These are phyloP conservation scores for Pyrenochaeta sp. DNA, from an alignment of 2,329 filamentous ascomycete species.

Conservation along the genomic window DNA sequence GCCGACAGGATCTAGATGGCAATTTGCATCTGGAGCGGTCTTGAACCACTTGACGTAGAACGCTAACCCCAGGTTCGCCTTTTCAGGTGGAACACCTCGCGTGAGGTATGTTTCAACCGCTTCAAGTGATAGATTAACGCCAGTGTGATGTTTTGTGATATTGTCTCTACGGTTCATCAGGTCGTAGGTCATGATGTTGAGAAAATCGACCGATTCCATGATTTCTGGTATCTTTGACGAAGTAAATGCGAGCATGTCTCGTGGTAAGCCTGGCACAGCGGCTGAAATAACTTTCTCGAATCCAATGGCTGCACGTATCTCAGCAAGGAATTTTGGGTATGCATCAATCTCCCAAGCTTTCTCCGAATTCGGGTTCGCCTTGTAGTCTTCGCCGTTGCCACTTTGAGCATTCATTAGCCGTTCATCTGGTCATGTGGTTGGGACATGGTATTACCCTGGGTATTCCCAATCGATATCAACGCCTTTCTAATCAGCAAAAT, in stretches of 20 bases:
- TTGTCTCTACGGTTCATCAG: conserved; percentile 73
- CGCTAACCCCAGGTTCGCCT: conserved; percentile 70
- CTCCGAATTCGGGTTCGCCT: conserved; percentile 63
- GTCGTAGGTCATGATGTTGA: conserved; percentile 77
- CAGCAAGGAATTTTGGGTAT: conserved; percentile 68
- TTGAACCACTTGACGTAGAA: conserved; percentile 74
- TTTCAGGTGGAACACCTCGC: conserved; percentile 61
- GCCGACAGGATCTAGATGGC: conserved; percentile 59
- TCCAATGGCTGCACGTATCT: conserved; percentile 66
- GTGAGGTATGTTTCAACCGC: conserved; percentile 66
- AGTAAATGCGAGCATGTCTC: conserved; percentile 73
- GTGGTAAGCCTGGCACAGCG: conserved; percentile 68
- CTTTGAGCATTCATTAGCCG: conserved; percentile 24
- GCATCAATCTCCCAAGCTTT: conserved; percentile 68
- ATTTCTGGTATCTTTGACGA: conserved; percentile 64
- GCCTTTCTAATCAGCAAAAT: conserved; percentile 17
- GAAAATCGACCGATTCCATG: conserved; percentile 66
- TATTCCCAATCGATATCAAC: conserved; percentile 73
- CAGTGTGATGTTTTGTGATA: conserved; percentile 69
- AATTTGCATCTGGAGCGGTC: conserved; percentile 56
- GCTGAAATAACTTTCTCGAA: conserved; percentile 67
- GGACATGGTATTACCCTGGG: conserved; percentile 40
- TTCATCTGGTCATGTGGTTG: neutral
- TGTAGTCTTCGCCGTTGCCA: conserved; percentile 75
- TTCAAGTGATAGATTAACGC: conserved; percentile 62